Evolutionary conservation across 2,329 filamentous ascomycete species (phyloP).

Genomic region (Fusarium algeriense): DNA sequence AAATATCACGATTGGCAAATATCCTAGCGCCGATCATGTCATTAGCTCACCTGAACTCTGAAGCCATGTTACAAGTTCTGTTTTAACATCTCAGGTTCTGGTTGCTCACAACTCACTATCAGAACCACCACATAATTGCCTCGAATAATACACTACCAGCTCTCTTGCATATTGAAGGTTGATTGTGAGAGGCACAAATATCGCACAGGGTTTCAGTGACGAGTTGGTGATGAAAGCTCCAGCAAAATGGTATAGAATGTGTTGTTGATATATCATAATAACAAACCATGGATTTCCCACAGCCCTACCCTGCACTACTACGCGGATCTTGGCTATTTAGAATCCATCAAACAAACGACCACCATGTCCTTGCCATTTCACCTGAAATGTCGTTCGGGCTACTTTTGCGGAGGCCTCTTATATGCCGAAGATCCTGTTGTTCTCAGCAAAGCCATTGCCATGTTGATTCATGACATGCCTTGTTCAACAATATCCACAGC

Average conservation of each 20-base stretch:
- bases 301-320: too few relatives aligned
- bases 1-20: constrained; percentile 5
- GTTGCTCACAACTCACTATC: not conserved
- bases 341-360: not conserved
- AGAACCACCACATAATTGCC: not conserved
- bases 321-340: too few relatives aligned
- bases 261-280: not conserved
- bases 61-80: constrained; percentile 4
- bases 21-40: constrained; percentile 26
- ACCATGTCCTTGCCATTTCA: too few relatives aligned
- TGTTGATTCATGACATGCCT: not conserved
- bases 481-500: not conserved
- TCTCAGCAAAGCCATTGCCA: not conserved
- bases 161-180: not conserved
- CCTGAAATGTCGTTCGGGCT: not conserved
- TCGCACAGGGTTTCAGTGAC: too few relatives aligned
- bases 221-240: not conserved
- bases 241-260: not conserved
- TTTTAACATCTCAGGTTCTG: not conserved
- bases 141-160: not conserved
- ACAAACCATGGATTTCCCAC: not conserved
- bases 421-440: not conserved
- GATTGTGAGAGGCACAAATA: not conserved
- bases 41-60: constrained; percentile 13
- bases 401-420: not conserved